phyloP scores from a whole-genome alignment of 805 yeast genomes.

The Starmerella powellii region DNA sequence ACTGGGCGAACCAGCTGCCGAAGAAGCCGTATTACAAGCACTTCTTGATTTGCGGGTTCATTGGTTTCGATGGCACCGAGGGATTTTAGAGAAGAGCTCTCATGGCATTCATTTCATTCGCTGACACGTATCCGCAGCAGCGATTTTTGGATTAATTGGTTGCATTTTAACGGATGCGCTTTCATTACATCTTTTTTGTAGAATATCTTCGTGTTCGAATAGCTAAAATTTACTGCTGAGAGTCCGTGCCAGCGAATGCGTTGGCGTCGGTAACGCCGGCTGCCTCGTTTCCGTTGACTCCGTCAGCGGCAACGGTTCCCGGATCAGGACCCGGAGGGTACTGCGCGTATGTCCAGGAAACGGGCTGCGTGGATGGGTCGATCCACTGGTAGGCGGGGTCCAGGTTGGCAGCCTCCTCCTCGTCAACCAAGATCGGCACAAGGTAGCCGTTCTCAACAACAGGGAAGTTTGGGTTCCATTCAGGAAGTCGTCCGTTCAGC shows the following conservation, averaged over 20 bases:
- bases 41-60: slow-evolving; percentile 56
- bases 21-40: slow-evolving; percentile 54
- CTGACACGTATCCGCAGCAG: no score
- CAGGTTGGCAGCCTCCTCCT: background rate
- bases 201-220: background rate
- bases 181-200: no score
- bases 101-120: no score
- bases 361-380: slow-evolving; percentile 3
- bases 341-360: background rate
- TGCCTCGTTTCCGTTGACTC: no score
- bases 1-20: slow-evolving; percentile 60
- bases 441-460: slow-evolving; percentile 7
- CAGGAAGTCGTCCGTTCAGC: slow-evolving; percentile 5
- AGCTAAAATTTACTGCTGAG: no score
- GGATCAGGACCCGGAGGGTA: no score
- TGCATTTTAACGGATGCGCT: background rate
- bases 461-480: slow-evolving; percentile 4
- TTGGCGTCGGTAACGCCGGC: no score
- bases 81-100: slow-evolving; percentile 42
- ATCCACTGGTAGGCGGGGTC: slow-evolving; percentile 1
- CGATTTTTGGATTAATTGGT: no score
- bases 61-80: slow-evolving; percentile 63
- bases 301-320: no score
- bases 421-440: slow-evolving; percentile 10
- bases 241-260: no score